Conservation (phyloP, 768 basidiomycete species). For the Neoboletus magnificus region DNA sequence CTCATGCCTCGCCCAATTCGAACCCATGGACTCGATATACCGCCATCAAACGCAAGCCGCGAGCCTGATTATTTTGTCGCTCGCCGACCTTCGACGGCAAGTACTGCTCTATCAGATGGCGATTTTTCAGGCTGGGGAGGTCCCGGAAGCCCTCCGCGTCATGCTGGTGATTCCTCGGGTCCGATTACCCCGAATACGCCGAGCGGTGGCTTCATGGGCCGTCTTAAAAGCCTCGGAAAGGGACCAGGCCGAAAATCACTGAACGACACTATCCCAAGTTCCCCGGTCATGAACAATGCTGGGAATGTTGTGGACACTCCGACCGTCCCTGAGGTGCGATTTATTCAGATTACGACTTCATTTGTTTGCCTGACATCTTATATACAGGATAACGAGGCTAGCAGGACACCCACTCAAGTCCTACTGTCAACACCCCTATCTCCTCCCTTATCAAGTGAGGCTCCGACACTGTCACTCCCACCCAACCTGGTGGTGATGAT, state of each 20-base stretch:
- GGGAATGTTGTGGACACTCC: slow-evolving; percentile 14
- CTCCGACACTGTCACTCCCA: slow-evolving; percentile 61
- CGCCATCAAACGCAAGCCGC: slow-evolving; percentile 25
- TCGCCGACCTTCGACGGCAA: slow-evolving; percentile 45
- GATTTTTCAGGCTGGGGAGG: slow-evolving; percentile 45
- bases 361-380: neutral
- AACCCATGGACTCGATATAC: slow-evolving; percentile 44
- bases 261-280: slow-evolving; percentile 23
- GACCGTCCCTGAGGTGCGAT: slow-evolving; percentile 25
- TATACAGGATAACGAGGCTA: slow-evolving; percentile 24
- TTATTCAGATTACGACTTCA: neutral
- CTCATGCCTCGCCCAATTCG: slow-evolving; percentile 36
- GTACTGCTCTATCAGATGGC: slow-evolving; percentile 44
- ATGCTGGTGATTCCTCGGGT: slow-evolving; percentile 28
- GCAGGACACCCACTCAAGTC: slow-evolving; percentile 51
- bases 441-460: slow-evolving; percentile 71
- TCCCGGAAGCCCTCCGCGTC: slow-evolving; percentile 36
- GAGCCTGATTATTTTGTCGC: slow-evolving; percentile 54
- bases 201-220: slow-evolving; percentile 65
- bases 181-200: slow-evolving; percentile 50
- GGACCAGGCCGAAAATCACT: slow-evolving; percentile 37
- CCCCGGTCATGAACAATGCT: slow-evolving; percentile 18
- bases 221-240: slow-evolving; percentile 73
- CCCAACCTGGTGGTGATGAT: slow-evolving; percentile 66
- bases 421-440: slow-evolving; percentile 53